Percentiles rank a stretch among this genome's conserved stretches.
Conservation (phyloP, 495 filamentous ascomycete genomes). For the Copromyces sp. region DNA sequence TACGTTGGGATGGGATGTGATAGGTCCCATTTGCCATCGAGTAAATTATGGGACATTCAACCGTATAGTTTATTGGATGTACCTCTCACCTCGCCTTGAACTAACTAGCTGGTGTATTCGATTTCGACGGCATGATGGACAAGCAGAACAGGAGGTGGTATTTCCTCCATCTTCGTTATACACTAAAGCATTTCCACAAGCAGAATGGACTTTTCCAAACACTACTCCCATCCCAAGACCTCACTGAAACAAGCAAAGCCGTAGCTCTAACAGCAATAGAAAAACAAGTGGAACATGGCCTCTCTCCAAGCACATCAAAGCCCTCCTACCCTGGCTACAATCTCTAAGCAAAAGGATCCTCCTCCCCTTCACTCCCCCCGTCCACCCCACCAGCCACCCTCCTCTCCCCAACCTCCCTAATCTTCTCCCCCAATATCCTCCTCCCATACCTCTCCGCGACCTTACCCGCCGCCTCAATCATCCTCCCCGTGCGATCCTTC, state of each 20-base stretch:
- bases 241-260: not conserved
- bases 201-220: not conserved
- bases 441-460: constrained; percentile 70
- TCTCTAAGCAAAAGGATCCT: not conserved
- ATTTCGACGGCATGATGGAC: no score
- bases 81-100: no score
- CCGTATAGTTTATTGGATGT: no score
- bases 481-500: constrained; percentile 66
- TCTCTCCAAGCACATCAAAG: not conserved
- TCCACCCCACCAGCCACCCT: constrained; percentile 45
- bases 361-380: constrained; percentile 8
- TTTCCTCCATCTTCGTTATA: no score
- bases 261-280: not conserved
- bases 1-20: not conserved
- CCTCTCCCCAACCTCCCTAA: constrained; percentile 63
- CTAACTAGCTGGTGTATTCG: no score
- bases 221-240: not conserved
- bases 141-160: no score
- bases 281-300: not conserved
- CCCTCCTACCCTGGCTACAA: not conserved
- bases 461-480: constrained; percentile 78
- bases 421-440: constrained; percentile 74
- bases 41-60: no score
- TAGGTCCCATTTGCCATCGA: not conserved
- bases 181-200: not conserved